Evolutionary conservation across 495 filamentous ascomycete species (phyloP), one percentile per base, ranked within the genome.

Genomic region (Platismatia glauca): DNA sequence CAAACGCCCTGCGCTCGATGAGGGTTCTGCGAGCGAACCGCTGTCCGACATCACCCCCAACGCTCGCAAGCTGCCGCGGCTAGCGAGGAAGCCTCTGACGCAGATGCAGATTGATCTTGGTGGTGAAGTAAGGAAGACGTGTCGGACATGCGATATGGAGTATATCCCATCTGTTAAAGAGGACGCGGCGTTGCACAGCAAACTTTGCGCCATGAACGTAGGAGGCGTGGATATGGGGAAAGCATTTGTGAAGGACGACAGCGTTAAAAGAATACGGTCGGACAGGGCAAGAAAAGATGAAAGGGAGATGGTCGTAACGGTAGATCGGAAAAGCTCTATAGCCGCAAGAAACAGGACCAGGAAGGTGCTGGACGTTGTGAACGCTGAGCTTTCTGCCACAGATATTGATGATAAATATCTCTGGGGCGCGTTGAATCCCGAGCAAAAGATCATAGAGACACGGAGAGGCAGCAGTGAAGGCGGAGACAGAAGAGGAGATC

Each of bases 41-140:
- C 65, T 82, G 60, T 73, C 77, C 11, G 79, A 82, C 60, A 80
- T 80, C 55, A 78, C 79, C 62, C 78, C 76, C 24, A 81, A 81
- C 53, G 74, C 80, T 57, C 76, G 77, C 24, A 63, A 59, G 38
- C 31, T 57, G 46, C 64, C 58, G 7, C 58, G 59, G 29, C 50
- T 70, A 70, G 41, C 75, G 70, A 55, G 77, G 46, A 78, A 70
- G 57, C 71, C 75, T 0, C 68, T 87, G 64, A 82, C 79, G 34
- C 86, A 90, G 68, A 83, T 86, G 75, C 84, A 84, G 58, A 81
- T 90, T 39, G 86, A 88, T 65, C 74, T 89, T 35, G 87, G 86
- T 20, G 77, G 76, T 63, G 75, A 82, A 52, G 71, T 81, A 43
- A 77, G 81, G 56, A 82, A 81, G 63, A 82, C 79, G n/a, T 90